A percentile compares a stretch with the other conserved stretches of the same genome.
Evolutionary conservation across 768 basidiomycete genomes (phyloP).

Genomic region (Panellus pusillus): DNA sequence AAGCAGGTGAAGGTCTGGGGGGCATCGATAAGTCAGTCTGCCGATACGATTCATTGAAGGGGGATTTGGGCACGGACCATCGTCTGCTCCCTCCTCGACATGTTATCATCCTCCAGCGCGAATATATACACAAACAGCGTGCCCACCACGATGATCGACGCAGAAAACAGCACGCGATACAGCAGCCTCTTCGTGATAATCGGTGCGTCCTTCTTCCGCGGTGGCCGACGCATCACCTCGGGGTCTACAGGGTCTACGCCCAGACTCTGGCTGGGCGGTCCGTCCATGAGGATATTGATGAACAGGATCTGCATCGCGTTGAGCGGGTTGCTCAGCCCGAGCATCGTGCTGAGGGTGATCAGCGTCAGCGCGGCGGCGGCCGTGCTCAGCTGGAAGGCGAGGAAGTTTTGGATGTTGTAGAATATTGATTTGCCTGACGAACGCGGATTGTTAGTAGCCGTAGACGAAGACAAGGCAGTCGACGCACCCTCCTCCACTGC

Average conservation of each 20-base stretch:
- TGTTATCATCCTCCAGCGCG: constrained; percentile 78
- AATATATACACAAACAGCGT: constrained; percentile 85
- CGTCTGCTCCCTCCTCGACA: constrained; percentile 89
- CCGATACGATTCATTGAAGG: neutral
- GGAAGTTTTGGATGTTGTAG: constrained; percentile 98
- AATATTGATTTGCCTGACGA: constrained; percentile 89
- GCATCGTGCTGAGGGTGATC: constrained; percentile 90
- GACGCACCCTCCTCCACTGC: constrained; percentile 87
- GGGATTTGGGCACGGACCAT: constrained; percentile 73
- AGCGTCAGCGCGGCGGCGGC: constrained; percentile 95
- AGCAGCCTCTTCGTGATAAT: constrained; percentile 78
- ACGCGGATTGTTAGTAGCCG: neutral
- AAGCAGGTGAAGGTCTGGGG: constrained; percentile 94
- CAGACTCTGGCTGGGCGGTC: constrained; percentile 91
- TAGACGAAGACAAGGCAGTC: too few relatives aligned
- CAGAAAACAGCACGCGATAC: constrained; percentile 86
- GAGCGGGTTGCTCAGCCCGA: constrained; percentile 87
- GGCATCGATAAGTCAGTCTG: neutral
- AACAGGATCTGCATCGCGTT: constrained; percentile 99
- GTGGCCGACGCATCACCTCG: constrained; percentile 89
- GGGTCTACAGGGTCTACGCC: constrained; percentile 97
- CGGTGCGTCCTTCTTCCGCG: constrained; percentile 88
- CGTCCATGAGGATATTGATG: constrained; percentile 99
- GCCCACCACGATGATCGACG: constrained; percentile 86
- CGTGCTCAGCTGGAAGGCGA: constrained; percentile 95